Percentiles rank a stretch among this genome's conserved stretches.
These are phyloP conservation scores for Diplocarpon rosae DNA, from an alignment of 2,329 filamentous ascomycete genomes.

Conservation along the genomic window DNA sequence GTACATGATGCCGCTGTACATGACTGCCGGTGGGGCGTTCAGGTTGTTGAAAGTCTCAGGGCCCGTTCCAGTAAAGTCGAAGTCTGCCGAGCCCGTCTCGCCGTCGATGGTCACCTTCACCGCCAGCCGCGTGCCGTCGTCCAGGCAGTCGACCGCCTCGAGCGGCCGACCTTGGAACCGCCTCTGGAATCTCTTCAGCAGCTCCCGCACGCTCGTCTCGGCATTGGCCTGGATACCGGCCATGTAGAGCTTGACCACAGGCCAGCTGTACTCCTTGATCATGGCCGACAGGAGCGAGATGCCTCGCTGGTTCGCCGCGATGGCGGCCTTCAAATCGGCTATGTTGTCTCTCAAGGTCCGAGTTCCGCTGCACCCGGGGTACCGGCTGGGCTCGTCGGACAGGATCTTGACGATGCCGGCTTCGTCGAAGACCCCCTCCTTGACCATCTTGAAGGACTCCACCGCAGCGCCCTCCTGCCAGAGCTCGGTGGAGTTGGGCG, in stretches of 20 bases:
- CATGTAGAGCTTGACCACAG: constrained; percentile 80
- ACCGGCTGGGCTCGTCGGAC: constrained; percentile 47
- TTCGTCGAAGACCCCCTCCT: constrained; percentile 69
- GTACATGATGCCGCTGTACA: constrained; percentile 74
- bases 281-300: constrained; percentile 63
- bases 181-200: too few species aligned
- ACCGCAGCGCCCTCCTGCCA: constrained; percentile 53
- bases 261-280: constrained; percentile 64
- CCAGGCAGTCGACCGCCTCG: too few species aligned
- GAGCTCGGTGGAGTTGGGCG: constrained; percentile 55
- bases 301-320: constrained; percentile 72
- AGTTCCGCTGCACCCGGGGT: constrained; percentile 65
- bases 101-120: constrained; percentile 65
- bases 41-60: constrained; percentile 66
- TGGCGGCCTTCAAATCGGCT: constrained; percentile 73
- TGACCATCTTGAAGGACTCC: constrained; percentile 56
- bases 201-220: too few species aligned
- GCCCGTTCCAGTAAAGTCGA: constrained; percentile 66
- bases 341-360: constrained; percentile 69
- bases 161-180: too few species aligned
- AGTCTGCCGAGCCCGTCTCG: constrained; percentile 59
- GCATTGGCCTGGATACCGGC: constrained; percentile 68
- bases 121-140: constrained; percentile 59
- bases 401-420: constrained; percentile 59
- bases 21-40: constrained; percentile 70